Evolutionary conservation across 768 basidiomycete genomes (phyloP), one percentile per base, ranked within the genome.

Genomic region (Agaricus subrufescens): DNA sequence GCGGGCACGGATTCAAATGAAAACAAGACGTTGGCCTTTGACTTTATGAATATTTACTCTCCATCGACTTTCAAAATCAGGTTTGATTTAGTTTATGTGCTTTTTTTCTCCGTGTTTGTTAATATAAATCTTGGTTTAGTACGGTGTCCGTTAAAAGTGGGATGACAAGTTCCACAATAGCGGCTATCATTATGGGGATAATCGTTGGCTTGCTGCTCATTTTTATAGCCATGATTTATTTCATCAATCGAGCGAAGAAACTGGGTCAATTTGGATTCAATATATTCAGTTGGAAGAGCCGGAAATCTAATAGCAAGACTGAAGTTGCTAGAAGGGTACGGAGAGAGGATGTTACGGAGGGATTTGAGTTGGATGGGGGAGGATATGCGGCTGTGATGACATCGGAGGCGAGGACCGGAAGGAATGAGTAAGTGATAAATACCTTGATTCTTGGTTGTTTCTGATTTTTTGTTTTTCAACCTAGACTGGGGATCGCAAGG

Each of bases 31-130:
- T 47, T 72, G 30, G 66, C 66, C 5, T 62, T 72, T 46, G 70
- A 72, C 49, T 72, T 65, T 46, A 68, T 69, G 2, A 58, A 70
- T 31, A 59, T 71, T 3, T 71, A 61, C 48, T 66, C 69, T 1
- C 60, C 65, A 2, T 46, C 60, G 3, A 66, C 70, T 8, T 44
- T 67, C 43, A 54, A 63, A 42, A 54, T 60, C 25, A n/a, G 39
- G 60, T 64, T 38, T 53, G 65, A 52, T 44, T 56, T 8, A 34
- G 8, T 34, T 34, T 2, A 34, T 34, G 11, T 34, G 11, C 11
- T 7, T 34, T 34, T 34, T 34, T 8, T 8, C 5, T 11, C 34
- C 34, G 19, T 19, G 19, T 19, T 34, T 8, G 34, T 11, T 34
- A 34, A 34, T 11, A 34, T 34, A 34, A 2, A 6, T 8, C 5